A percentile compares a stretch with the other conserved stretches of the same genome.
phyloP scores from a whole-genome alignment of 2,329 filamentous ascomycete species.

The Diaporthe humulicola region DNA sequence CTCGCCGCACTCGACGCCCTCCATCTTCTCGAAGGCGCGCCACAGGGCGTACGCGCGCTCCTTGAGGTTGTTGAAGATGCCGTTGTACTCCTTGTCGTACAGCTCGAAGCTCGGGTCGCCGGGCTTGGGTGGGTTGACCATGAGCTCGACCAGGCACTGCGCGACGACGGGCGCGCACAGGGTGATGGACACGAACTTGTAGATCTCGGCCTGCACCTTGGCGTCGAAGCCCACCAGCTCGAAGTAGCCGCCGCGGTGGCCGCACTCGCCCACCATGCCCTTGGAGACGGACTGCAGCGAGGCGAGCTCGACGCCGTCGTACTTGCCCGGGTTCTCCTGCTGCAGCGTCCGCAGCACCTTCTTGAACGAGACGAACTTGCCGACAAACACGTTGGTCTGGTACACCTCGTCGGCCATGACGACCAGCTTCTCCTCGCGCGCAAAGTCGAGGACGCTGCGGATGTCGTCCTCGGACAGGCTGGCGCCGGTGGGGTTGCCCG shows the following conservation, averaged over 20 bases:
- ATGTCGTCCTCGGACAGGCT: conserved; percentile 85
- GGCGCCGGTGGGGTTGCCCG: conserved; percentile 95
- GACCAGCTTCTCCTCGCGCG: conserved; percentile 86
- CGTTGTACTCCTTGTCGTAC: conserved; percentile 87
- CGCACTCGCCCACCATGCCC: conserved; percentile 99
- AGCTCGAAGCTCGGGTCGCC: conserved; percentile 88
- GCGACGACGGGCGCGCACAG: conserved; percentile 95
- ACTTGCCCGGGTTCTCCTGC: conserved; percentile 78
- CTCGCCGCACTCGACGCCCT: conserved; percentile 90
- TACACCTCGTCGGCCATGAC: conserved; percentile 98
- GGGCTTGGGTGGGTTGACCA: conserved; percentile 92
- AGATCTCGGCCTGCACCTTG: conserved; percentile 91
- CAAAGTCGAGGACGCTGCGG: conserved; percentile 87
- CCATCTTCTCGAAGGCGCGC: conserved; percentile 93
- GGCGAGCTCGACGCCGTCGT: conserved; percentile 88
- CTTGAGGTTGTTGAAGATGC: conserved; percentile 83
- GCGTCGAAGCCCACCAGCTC: conserved; percentile 92
- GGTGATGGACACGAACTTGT: conserved; percentile 98
- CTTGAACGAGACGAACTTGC: conserved; percentile 97
- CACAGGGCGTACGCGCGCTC: conserved; percentile 88
- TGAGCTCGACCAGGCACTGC: conserved; percentile 96
- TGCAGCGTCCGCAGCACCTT: conserved; percentile 86
- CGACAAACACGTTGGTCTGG: conserved; percentile 97
- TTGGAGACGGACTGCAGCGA: conserved; percentile 96
- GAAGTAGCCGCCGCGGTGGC: conserved; percentile 97